phyloP scores from a whole-genome alignment of 2,329 filamentous ascomycete species.

The Alternaria sp. region DNA sequence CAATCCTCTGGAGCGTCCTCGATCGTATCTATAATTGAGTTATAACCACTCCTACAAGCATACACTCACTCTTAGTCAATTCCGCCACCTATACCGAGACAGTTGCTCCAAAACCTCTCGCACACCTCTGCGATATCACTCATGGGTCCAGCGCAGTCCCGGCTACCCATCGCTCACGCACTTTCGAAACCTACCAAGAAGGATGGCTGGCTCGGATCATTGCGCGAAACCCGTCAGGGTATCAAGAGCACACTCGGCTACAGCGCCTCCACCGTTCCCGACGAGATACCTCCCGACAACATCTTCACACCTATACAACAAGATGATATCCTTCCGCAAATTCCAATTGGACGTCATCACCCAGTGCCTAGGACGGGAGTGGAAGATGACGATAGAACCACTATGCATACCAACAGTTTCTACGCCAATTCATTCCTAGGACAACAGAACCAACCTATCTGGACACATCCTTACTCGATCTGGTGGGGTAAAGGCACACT shows the following conservation, averaged over 20 bases:
- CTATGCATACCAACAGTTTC: constrained; percentile 76
- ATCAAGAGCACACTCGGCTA: constrained; percentile 19
- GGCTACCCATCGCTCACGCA: neutral
- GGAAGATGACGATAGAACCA: constrained; percentile 49
- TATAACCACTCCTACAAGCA: neutral
- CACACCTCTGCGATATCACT: neutral
- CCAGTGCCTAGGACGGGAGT: constrained; percentile 51
- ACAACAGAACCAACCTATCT: constrained; percentile 72
- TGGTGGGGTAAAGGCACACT: constrained; percentile 56
- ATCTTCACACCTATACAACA: constrained; percentile 55
- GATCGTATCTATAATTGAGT: neutral
- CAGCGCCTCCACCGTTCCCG: neutral
- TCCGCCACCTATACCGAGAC: neutral
- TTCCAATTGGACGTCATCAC: constrained; percentile 51
- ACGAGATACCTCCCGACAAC: constrained; percentile 34
- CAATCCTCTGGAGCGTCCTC: neutral
- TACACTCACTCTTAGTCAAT: neutral
- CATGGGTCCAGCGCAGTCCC: constrained; percentile 22
- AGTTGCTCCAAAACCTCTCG: neutral
- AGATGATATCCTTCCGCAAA: constrained; percentile 52
- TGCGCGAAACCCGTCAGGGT: constrained; percentile 18
- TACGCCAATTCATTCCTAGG: constrained; percentile 79
- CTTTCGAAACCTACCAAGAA: constrained; percentile 4
- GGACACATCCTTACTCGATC: constrained; percentile 69
- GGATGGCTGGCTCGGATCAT: constrained; percentile 14